Evolutionary conservation across 1,284 basidiomycete genomes (phyloP), one percentile per base, ranked within the genome.

Genomic region (Ganoderma meredithae): DNA sequence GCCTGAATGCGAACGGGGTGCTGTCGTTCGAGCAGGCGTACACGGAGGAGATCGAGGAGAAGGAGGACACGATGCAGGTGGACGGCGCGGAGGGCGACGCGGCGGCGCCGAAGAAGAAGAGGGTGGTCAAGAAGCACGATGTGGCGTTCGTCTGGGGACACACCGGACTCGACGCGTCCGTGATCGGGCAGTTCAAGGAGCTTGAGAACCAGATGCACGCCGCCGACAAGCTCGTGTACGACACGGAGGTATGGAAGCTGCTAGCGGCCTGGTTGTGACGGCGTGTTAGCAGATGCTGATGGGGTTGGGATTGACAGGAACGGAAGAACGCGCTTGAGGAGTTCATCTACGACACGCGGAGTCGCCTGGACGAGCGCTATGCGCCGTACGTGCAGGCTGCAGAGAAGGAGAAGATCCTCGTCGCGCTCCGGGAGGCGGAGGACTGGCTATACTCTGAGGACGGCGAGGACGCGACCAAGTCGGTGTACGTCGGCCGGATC

Each of bases 281-380:
- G 25, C 22, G 15, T 61, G 12, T 52, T 60, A 27, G 55, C 9
- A 49, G 22, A 6, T 43, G 56, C 64, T 63, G 68, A 63, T 56
- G 69, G 62, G 17, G 62, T 52, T 61, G 3, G 43, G 47, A 61
- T 12, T 64, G 56, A 55, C 69, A 95, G 94, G 94, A 98, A 81
- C 91, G 94, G 80, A 98, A 97, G 85, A 98, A 98, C 80, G 95
- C 96, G 17, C 90, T 98, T 31, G 96, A 98, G 83, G 96, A 98
- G 83, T 98, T 97, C 84, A 92, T 98, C 72, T 98, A 98, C 83
- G 95, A 98, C 80, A 95, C 87, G 75, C 93, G 96, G 64, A 85
- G 89, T 81, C 98, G 97, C 83, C 88, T 98, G 69, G 96, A 98
- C 44, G 93, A 93, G 68, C 89, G 92, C 64, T 97, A 92, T 77